These are phyloP conservation scores for Phytopythium cucurbitacearum DNA, from an alignment of 352 stramenopile genomes.

Conservation along the genomic window DNA sequence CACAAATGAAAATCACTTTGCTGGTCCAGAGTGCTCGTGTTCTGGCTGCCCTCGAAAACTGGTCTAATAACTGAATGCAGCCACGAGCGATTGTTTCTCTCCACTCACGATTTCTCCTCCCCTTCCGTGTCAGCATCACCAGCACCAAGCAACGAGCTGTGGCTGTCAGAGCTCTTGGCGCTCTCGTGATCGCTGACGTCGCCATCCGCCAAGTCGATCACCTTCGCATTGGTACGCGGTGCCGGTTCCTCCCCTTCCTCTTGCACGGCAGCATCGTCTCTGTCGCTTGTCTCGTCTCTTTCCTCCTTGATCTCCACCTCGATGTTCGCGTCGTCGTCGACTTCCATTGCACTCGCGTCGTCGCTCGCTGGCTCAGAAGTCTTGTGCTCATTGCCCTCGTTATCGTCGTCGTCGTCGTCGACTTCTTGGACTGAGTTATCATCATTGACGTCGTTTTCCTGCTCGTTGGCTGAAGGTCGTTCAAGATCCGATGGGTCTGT, in stretches of 20 bases:
- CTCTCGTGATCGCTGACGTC: conserved; percentile 3
- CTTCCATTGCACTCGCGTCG: not conserved
- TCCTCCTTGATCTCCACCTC: not conserved
- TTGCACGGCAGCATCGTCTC: not conserved
- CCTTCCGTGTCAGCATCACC: conserved; percentile 2
- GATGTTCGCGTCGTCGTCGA: not conserved
- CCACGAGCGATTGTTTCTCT: too few species aligned
- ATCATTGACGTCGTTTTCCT: too few species aligned
- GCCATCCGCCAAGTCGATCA: not conserved
- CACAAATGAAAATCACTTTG: too few species aligned
- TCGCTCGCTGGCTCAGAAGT: not conserved
- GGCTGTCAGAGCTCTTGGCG: conserved; percentile 2
- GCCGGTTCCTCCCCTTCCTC: not conserved
- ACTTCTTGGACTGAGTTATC: too few species aligned
- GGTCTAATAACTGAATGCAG: too few species aligned
- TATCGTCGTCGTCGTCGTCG: not conserved
- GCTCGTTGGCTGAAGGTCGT: too few species aligned
- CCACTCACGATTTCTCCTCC: too few species aligned
- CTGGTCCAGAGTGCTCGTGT: too few species aligned
- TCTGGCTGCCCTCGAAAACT: too few species aligned
- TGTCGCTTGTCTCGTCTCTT: not conserved
- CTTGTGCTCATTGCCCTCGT: not conserved
- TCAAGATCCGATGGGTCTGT: too few species aligned
- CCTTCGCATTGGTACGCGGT: not conserved
- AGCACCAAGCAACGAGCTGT: not conserved